Evolutionary conservation across 2,329 filamentous ascomycete genomes (phyloP).

Genomic region (Fusarium sp.): DNA sequence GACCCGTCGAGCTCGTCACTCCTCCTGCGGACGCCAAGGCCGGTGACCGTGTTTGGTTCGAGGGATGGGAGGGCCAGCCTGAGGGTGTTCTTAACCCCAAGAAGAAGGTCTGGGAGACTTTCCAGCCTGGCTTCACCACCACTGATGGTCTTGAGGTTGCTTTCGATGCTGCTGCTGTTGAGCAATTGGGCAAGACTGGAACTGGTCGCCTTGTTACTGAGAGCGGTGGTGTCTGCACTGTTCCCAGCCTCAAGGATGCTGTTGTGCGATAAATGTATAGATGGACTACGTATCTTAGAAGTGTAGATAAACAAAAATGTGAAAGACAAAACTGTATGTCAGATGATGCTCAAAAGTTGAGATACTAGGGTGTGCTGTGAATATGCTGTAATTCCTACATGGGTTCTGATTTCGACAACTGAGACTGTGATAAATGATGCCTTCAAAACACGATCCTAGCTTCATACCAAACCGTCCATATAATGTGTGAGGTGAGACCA

Average conservation of each 20-base stretch:
- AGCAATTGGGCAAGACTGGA: conserved; percentile 78
- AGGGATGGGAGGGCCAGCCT: conserved; percentile 93
- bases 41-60: conserved; percentile 90
- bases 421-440: no score
- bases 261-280: conserved; percentile 76
- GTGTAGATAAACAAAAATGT: conserved; percentile 23
- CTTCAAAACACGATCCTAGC: neutral
- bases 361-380: no score
- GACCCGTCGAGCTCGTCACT: conserved; percentile 90
- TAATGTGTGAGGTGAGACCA: neutral
- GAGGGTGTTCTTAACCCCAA: conserved; percentile 96
- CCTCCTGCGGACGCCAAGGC: conserved; percentile 83
- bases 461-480: neutral
- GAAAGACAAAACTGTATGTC: neutral
- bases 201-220: conserved; percentile 78
- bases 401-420: neutral
- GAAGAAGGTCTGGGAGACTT: conserved; percentile 99
- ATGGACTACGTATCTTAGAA: neutral
- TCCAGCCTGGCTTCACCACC: conserved; percentile 96
- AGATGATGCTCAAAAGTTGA: neutral
- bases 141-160: conserved; percentile 82
- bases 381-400: neutral
- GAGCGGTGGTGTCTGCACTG: conserved; percentile 82
- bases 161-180: conserved; percentile 83
- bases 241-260: conserved; percentile 82